Evolutionary conservation across 306 rosid genomes (phyloP).

Genomic region (Rosa multiflora): DNA sequence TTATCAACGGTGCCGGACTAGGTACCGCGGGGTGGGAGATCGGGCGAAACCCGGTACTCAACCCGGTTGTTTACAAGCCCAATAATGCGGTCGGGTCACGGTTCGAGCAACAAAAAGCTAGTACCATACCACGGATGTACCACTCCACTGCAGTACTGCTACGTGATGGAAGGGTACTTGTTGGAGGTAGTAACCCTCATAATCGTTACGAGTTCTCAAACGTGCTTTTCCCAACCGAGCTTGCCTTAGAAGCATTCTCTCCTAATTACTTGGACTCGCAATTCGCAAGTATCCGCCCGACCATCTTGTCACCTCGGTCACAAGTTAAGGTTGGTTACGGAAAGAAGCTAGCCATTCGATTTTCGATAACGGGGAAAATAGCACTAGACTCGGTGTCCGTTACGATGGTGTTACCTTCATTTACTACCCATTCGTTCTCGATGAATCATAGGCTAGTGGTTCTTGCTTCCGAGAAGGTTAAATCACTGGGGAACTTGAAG

Average conservation of each 20-base stretch:
- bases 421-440: slow-evolving; percentile 46
- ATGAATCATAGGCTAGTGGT: slow-evolving; percentile 48
- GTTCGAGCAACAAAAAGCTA: slow-evolving; percentile 41
- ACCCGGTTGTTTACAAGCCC: slow-evolving; percentile 46
- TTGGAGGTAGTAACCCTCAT: slow-evolving; percentile 75
- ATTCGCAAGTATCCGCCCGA: slow-evolving; percentile 25
- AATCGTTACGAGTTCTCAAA: slow-evolving; percentile 33
- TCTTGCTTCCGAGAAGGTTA: slow-evolving; percentile 20
- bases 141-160: slow-evolving; percentile 61
- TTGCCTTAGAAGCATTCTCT: slow-evolving; percentile 43
- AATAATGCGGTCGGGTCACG: slow-evolving; percentile 31
- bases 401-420: slow-evolving; percentile 59
- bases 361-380: slow-evolving; percentile 12
- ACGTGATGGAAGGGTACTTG: slow-evolving; percentile 66
- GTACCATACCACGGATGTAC: slow-evolving; percentile 47
- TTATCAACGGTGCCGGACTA: background rate
- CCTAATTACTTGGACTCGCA: slow-evolving; percentile 33
- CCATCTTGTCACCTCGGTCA: slow-evolving; percentile 18
- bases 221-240: slow-evolving; percentile 45
- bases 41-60: slow-evolving; percentile 41
- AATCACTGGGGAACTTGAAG: slow-evolving; percentile 36
- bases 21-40: slow-evolving; percentile 65
- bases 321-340: slow-evolving; percentile 21
- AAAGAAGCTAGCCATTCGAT: slow-evolving; percentile 17
- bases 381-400: slow-evolving; percentile 28